Base-by-base conservation (phyloP, 768 basidiomycete genomes). In the Candolleomyces efflorescens region DNA sequence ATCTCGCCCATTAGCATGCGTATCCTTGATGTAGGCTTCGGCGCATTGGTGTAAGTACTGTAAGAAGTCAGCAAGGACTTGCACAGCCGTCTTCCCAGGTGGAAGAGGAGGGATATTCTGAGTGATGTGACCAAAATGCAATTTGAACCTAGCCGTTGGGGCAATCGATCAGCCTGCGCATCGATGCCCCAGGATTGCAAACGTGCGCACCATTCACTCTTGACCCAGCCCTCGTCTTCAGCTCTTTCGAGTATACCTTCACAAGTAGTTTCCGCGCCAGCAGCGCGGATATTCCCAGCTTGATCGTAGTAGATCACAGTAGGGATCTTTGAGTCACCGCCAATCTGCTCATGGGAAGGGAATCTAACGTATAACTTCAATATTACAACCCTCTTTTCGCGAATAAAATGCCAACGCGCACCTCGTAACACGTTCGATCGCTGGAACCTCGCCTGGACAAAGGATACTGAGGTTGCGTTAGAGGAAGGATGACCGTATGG, bases 1-100 rank as follows among this genome's bases (percentile, higher is more conserved):
- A 7, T 71, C 68, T 15, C 39, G 60, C 1, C 84, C 82, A 57
- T 71, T 74, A 0, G 71, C 63, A 43, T 81, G 78, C 2, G 75
- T 72, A 20, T 82, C 78, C 27, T 69, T 63, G 49, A 86, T 83
- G 56, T 79, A 85, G 3, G 64, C 67, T 45, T 67, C 70, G 0
- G 77, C 73, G 51, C 81, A 81, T 3, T 69, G 39, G 41, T 71
- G 75, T 3, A 85, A 68, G 60, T 85, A 85, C 22, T 55, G 61
- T 57, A 84, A 61, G 53, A 82, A 84, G 60, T 83, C 80, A 3
- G 74, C 74, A 27, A 83, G 72, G 49, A 83, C 71, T 27, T 75
- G 71, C 17, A 75, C 65, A 0, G 71, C 67, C 13, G 73, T 71
- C 55, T 79, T 81, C 13, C 73, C 71, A 1, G 59, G 17, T 0